Base-by-base conservation (phyloP, 2,329 filamentous ascomycete genomes). In the Thielaviopsis populi region DNA sequence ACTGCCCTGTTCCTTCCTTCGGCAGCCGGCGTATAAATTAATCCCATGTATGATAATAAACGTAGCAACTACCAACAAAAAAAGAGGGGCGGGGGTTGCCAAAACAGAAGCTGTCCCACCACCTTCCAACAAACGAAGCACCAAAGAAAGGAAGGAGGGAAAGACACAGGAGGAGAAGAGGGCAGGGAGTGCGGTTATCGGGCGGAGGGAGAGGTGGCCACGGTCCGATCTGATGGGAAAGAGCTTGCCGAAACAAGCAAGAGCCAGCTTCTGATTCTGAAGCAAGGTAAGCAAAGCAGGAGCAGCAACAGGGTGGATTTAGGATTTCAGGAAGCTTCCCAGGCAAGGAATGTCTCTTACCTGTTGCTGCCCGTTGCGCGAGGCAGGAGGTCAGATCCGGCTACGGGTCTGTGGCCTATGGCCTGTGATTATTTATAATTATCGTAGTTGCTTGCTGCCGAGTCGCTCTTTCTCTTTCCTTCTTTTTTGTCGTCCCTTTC, bases 231-330 rank as follows among this genome's bases (percentile, higher is more conserved):
- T 50, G 33, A 48, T 30, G 37, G 41, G 58, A 37, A 24, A 61
- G 43, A 43, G 42, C 59, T 37, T 61, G 43, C 59, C 42, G 59
- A 61, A 61, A 60, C 27, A 42, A 60, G 58, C 58, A 60, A 61
- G 59, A 61, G 59, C 59, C 19, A 61, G 24, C 59, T 61, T 42
- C 53, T 56, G 53, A 56, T 27, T 46, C 19, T 43, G 59, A 33
- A n/a, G 24, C 40, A 60, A 46, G 22, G 24, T 42, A 60, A 60
- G 40, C 58, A 46, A 19, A 3, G 15, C 30, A 41, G 22, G 56
- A 33, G 24, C 27, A 43, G 58, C 41, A 30, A n/a, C 17, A 54
- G 24, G 24, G 17, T 17, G 27, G 50, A 22, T n/a, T 11, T 17
- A 50, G 24, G 30, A 33, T 56, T 33, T 56, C 53, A 27, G 53